Base-by-base conservation (phyloP, 805 yeast genomes). In the Blastobotrys robertii region DNA sequence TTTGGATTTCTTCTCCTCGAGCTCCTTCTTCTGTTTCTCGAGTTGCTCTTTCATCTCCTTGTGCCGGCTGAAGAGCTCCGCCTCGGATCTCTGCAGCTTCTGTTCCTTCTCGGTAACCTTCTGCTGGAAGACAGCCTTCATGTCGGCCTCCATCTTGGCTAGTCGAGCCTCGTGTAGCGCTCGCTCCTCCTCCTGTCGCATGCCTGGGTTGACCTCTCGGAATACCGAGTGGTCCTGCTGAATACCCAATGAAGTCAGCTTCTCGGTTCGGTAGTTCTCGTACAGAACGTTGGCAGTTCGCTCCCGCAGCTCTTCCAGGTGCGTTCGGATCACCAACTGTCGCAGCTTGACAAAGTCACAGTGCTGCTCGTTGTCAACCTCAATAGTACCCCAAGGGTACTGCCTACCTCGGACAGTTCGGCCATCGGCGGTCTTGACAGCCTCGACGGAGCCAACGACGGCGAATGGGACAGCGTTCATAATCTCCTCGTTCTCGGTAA, bases 331-430 rank as follows among this genome's bases (percentile, higher is more conserved):
- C 60, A 90, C 73, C 62, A 92, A 72, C 62, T 87, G 94, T 55
- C 97, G 82, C 62, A 90, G 75, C 63, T 79, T 79, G 51, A 83
- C 79, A 62, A 90, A 92, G 66, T 90, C 98, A 63, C 87, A 83
- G 62, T 92, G 97, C 44, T 79, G 78, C 67, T 85, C 92, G 62
- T 92, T 90, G 63, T 87, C 97, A 53, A 92, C 88, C 66, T 92
- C 97, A 56, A 92, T 83, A 15, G 83, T 72, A 52, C 97, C 97
- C 98, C 98, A 92, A 48, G 97, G 97, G 63, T 90, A 90, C 49
- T 76, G 69, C 67, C 98, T 83, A 53, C 95, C 97, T 64, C 97
- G 79, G 37, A 88, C 94, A 36, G 61, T 52, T 61, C 84, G 74
- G 34, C 96, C 96, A 58, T 84, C 92, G 35, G 72, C 61, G 37